Conservation (phyloP, 2,329 filamentous ascomycete genomes). For the Raffaelea ambrosiae region DNA sequence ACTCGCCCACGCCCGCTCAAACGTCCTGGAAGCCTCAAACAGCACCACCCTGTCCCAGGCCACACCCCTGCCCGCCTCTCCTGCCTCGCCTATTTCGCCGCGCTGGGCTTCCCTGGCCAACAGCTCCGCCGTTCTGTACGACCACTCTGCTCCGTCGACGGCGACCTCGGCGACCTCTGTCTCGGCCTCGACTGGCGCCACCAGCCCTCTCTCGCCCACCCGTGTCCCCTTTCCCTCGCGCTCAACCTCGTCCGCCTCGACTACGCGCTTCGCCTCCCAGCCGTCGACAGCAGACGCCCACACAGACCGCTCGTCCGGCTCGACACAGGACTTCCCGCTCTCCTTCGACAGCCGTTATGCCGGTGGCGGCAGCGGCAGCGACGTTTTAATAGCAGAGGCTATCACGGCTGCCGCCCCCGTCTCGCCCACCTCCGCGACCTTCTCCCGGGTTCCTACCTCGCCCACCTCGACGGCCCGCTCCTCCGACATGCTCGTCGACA, state of each 20-base stretch:
- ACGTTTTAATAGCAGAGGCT: not conserved
- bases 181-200: conserved; percentile 10
- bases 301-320: conserved; percentile 5
- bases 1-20: no score
- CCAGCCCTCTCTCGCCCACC: conserved; percentile 8
- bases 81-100: conserved; percentile 22
- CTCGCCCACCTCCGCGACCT: conserved; percentile 14
- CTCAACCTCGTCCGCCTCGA: conserved; percentile 13
- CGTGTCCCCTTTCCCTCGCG: conserved; percentile 1
- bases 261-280: conserved; percentile 21
- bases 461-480: not conserved
- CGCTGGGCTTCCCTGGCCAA: conserved; percentile 38
- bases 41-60: not conserved
- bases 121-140: conserved; percentile 16
- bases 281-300: conserved; percentile 16
- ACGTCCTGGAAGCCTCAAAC: no score
- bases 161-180: conserved; percentile 7
- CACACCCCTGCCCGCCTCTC: conserved; percentile 22
- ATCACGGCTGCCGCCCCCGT: conserved; percentile 9
- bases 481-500: conserved; percentile 29
- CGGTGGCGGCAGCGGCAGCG: no score
- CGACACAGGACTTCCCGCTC: conserved; percentile 7
- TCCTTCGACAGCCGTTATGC: conserved; percentile 13
- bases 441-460: conserved; percentile 10
- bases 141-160: conserved; percentile 14